Base-by-base conservation (phyloP, 225 moss, liverwort and hornwort genomes). In the Neckera pumila region DNA sequence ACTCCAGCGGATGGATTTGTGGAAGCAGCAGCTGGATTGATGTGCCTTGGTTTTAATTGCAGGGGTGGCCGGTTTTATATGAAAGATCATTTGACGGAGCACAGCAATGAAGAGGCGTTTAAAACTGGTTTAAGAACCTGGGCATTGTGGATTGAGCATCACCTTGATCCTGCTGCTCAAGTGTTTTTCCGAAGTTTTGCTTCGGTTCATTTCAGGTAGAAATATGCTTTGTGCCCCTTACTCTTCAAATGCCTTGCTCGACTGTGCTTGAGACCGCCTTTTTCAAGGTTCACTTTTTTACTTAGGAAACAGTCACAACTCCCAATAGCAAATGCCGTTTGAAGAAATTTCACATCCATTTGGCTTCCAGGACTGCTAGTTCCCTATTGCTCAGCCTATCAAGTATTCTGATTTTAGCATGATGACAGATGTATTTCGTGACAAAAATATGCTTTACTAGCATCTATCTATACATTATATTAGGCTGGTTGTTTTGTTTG, bases 111-210 rank as follows among this genome's bases (percentile, higher is more conserved):
- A 53, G 85, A 86, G 12, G 98, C 94, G 10, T 96, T 98, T 47
- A 67, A 45, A 79, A 81, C 59, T 27, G 93, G 94, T 30, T 89
- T 96, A 88, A 34, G 59, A 59, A 95, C 95, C 6, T 96, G 95
- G 90, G 92, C 93, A 12, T 66, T 36, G 26, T 98, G 93, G 92
- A 88, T 95, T 71, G 95, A 94, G 53, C 61, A 53, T 7, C 87
- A 93, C 45, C 86, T 98, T 18, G 90, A 98, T 81, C 93, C 96
- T 65, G 38, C 79, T 10, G 89, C 87, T 62, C 93, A 95, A 83
- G 94, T 95, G 49, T 95, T 96, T 89, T 96, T 96, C 91, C 93
- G 95, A 54, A 95, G 98, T 82, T 98, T 93, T 69, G 93, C 96
- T 61, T 84, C 98, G 7, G 91, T 93, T 69, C 98, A 98, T 91